Conservation (phyloP, 2,329 filamentous ascomycete genomes). For the Hypoxylon rubiginosum region DNA sequence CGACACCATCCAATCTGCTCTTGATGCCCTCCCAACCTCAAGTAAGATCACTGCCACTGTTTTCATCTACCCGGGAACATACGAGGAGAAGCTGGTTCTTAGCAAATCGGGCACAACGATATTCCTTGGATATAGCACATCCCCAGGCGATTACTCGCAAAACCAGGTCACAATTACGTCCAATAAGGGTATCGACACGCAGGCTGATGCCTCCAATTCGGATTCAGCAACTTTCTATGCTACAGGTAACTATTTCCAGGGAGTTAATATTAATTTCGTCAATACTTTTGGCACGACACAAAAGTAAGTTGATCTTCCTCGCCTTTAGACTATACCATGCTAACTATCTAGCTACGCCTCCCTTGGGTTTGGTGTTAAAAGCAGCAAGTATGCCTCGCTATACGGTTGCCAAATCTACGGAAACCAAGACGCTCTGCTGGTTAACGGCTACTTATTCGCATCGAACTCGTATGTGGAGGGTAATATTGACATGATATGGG, state of each 20-base stretch:
- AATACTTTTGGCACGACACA: not conserved
- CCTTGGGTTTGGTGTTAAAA: not conserved
- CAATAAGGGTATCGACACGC: not conserved
- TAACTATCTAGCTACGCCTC: not conserved
- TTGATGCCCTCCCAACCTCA: not conserved
- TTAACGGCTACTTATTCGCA: slow-evolving; percentile 1
- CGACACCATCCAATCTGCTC: not conserved
- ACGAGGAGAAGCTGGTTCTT: not conserved
- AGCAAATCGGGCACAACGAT: slow-evolving; percentile 1
- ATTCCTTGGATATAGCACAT: not conserved
- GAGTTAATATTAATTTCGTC: not conserved
- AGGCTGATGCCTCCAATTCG: not conserved
- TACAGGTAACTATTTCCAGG: not conserved
- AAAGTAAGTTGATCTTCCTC: not conserved
- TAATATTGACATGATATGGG: not conserved
- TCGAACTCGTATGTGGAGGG: not conserved
- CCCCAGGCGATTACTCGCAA: slow-evolving; percentile 2
- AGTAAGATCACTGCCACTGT: not conserved
- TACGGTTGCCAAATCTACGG: not conserved
- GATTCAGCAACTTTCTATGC: not conserved
- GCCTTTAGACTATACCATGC: not conserved
- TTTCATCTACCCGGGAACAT: not conserved
- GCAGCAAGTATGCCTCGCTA: not conserved
- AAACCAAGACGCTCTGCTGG: not conserved
- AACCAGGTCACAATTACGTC: slow-evolving; percentile 1